A percentile compares a stretch with the other conserved stretches of the same genome.
Evolutionary conservation across 1,284 basidiomycete genomes (phyloP).

Genomic region (Boletellus deceptivus): DNA sequence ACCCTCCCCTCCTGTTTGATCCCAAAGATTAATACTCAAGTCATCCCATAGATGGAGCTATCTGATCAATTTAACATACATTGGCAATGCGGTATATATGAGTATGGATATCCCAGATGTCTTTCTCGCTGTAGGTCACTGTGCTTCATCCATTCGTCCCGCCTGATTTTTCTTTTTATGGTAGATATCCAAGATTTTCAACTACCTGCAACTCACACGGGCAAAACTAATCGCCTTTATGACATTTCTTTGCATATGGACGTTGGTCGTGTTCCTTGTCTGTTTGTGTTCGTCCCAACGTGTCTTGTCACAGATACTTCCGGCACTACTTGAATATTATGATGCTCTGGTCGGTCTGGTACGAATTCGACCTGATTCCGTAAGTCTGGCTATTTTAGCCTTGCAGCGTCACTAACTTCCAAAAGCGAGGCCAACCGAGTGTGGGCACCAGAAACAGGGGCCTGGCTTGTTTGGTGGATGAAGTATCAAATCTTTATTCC

Average conservation of each 20-base stretch:
- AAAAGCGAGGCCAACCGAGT: constrained; percentile 54
- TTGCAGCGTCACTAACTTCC: background rate
- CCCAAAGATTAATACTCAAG: constrained; percentile 8
- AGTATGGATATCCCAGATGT: constrained; percentile 97
- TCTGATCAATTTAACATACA: constrained; percentile 76
- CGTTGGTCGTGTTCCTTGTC: constrained; percentile 49
- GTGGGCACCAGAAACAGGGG: constrained; percentile 65
- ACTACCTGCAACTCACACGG: constrained; percentile 74
- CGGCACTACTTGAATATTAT: constrained; percentile 89
- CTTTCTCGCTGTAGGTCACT: constrained; percentile 70
- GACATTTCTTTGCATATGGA: constrained; percentile 77
- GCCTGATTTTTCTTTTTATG: constrained; percentile 1
- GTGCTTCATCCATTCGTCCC: background rate
- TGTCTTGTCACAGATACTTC: constrained; percentile 71
- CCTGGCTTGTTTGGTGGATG: constrained; percentile 79
- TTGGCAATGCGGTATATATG: constrained; percentile 91
- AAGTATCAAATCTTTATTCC: constrained; percentile 79
- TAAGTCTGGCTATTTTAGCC: constrained; percentile 41
- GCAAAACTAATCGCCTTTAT: constrained; percentile 68
- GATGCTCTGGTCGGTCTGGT: constrained; percentile 88
- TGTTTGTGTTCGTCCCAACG: background rate
- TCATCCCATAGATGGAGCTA: constrained; percentile 76
- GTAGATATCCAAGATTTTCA: constrained; percentile 81
- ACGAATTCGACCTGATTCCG: constrained; percentile 79
- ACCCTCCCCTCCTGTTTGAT: constrained; percentile 15